A percentile compares a stretch with the other conserved stretches of the same genome.
Conservation (phyloP, 75 land plant species). For the Picea sitchensis region DNA sequence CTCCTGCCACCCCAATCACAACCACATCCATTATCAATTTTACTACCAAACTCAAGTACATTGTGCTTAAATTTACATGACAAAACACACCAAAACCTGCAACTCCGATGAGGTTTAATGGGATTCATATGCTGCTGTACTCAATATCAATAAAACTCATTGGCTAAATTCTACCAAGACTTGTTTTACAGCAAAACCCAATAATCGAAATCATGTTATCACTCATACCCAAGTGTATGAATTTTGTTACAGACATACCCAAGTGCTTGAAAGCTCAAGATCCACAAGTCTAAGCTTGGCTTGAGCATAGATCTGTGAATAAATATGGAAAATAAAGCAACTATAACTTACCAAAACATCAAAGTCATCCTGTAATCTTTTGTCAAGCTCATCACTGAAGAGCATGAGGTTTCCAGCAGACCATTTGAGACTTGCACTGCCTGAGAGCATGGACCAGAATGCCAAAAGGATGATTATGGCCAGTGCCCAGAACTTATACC, state of each 20-base stretch:
- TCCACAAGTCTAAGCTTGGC: background rate
- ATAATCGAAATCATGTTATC: background rate
- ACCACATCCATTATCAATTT: background rate
- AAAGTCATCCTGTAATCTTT: slow-evolving; percentile 45
- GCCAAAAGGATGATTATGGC: slow-evolving; percentile 62
- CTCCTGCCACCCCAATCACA: slow-evolving; percentile 26
- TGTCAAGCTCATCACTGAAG: slow-evolving; percentile 30
- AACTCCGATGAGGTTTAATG: background rate
- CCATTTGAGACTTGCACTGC: slow-evolving; percentile 67
- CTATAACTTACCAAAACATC: slow-evolving; percentile 49
- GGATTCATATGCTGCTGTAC: background rate
- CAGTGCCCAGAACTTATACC: slow-evolving; percentile 71
- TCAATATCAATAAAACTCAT: no score
- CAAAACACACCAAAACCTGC: background rate
- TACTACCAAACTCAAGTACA: background rate
- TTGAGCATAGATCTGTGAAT: background rate
- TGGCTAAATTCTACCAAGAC: background rate
- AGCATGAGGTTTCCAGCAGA: slow-evolving; percentile 60
- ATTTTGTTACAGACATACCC: background rate
- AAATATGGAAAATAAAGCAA: background rate
- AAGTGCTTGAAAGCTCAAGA: background rate
- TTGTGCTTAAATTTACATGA: background rate
- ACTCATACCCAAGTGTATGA: background rate
- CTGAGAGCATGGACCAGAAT: slow-evolving; percentile 79
- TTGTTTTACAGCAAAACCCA: background rate